Evolutionary conservation across 2,329 filamentous ascomycete genomes (phyloP).

Genomic region (Rhexocercosporidium sp.): DNA sequence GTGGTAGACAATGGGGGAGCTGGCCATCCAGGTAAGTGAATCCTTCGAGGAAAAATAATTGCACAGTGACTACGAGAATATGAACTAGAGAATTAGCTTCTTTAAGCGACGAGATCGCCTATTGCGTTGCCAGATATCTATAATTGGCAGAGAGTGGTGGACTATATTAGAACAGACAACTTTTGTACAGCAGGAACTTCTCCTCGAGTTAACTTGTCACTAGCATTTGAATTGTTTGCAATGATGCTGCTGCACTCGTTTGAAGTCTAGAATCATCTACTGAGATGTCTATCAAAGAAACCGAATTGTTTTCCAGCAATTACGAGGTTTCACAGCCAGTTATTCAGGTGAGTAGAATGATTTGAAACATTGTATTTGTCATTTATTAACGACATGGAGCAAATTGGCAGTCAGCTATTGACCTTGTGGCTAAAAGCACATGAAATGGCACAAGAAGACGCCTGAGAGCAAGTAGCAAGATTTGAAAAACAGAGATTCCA

Average conservation of each 20-base stretch:
- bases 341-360: background rate
- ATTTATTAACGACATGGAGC: conserved; percentile 4
- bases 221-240: background rate
- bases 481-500: background rate
- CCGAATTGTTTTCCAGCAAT: background rate
- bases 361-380: background rate
- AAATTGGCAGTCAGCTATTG: background rate
- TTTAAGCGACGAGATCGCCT: too few species aligned
- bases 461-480: conserved; percentile 9
- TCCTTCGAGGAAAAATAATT: too few species aligned
- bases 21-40: too few species aligned
- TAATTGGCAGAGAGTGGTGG: too few species aligned
- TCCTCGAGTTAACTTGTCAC: background rate
- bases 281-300: background rate
- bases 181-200: too few species aligned
- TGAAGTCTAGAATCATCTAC: background rate
- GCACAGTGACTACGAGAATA: too few species aligned
- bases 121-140: too few species aligned
- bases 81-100: too few species aligned
- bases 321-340: background rate
- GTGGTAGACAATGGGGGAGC: too few species aligned
- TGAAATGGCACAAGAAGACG: background rate
- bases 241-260: too few species aligned
- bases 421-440: conserved; percentile 1
- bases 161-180: too few species aligned